Percentiles rank a stretch among this genome's conserved stretches.
These are phyloP conservation scores for Acanthamoeba culbertsoni DNA, from an alignment of 208 protist species.

Conservation along the genomic window DNA sequence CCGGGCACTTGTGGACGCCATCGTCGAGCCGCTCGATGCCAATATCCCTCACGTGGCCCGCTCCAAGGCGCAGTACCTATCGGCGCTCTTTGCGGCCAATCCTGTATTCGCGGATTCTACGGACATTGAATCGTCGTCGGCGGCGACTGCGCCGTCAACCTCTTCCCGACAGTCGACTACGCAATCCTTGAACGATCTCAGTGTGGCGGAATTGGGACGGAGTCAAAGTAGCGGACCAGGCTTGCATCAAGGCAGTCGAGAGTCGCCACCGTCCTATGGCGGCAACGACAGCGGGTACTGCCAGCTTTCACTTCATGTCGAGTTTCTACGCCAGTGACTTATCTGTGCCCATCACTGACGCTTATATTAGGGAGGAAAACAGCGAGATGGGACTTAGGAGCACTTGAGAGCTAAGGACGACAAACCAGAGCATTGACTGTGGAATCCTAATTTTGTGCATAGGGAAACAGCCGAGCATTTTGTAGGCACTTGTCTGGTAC, in stretches of 20 bases:
- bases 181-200: neutral
- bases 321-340: neutral
- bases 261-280: neutral
- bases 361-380: neutral
- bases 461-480: no score
- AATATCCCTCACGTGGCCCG: neutral
- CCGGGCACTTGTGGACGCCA: neutral
- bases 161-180: neutral
- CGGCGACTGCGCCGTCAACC: neutral
- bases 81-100: neutral
- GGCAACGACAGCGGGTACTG: constrained; percentile 1
- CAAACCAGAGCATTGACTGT: no score
- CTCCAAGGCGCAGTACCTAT: neutral
- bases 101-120: neutral
- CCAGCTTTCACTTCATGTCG: neutral
- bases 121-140: neutral
- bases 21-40: neutral
- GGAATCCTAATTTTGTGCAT: no score
- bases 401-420: no score
- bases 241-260: neutral
- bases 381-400: neutral
- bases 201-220: neutral
- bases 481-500: no score
- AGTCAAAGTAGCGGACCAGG: neutral
- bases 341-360: no score